These are phyloP conservation scores for Rubia peregrina DNA, from an alignment of 305 asterid genomes.

Conservation along the genomic window DNA sequence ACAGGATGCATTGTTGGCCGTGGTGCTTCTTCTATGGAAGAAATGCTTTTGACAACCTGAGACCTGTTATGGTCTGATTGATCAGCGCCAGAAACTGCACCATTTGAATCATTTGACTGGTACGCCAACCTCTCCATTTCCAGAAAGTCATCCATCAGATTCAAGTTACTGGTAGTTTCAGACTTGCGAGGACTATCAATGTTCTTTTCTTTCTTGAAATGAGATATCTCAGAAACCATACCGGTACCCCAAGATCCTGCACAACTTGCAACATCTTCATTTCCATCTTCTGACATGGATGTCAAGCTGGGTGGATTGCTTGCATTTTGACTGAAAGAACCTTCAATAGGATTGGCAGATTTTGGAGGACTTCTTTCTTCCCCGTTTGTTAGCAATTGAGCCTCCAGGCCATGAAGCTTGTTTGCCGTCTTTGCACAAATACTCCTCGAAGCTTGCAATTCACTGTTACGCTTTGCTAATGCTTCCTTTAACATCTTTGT, in stretches of 20 bases:
- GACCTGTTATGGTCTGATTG: conserved; percentile 30
- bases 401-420: conserved; percentile 75
- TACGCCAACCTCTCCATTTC: conserved; percentile 94
- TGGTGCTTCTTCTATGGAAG: conserved; percentile 26
- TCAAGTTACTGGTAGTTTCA: conserved; percentile 53
- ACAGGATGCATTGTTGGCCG: conserved; percentile 20
- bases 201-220: conserved; percentile 57
- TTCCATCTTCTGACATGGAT: conserved; percentile 81
- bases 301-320: conserved; percentile 56
- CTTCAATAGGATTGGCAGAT: conserved; percentile 30
- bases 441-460: conserved; percentile 73
- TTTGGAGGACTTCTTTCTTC: conserved; percentile 44
- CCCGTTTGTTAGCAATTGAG: conserved; percentile 48
- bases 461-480: conserved; percentile 86
- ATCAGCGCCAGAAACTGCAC: conserved; percentile 33
- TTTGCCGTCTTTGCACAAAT: conserved; percentile 66
- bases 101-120: conserved; percentile 45
- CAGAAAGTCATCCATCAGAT: conserved; percentile 90
- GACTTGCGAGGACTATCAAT: conserved; percentile 51
- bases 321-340: conserved; percentile 33
- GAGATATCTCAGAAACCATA: conserved; percentile 46
- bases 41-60: conserved; percentile 31
- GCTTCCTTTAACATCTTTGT: conserved; percentile 94
- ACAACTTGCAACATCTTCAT: conserved; percentile 61
- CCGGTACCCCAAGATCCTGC: conserved; percentile 73